Conservation (phyloP, 768 basidiomycete genomes). For the Neoboletus brunneissimus region DNA sequence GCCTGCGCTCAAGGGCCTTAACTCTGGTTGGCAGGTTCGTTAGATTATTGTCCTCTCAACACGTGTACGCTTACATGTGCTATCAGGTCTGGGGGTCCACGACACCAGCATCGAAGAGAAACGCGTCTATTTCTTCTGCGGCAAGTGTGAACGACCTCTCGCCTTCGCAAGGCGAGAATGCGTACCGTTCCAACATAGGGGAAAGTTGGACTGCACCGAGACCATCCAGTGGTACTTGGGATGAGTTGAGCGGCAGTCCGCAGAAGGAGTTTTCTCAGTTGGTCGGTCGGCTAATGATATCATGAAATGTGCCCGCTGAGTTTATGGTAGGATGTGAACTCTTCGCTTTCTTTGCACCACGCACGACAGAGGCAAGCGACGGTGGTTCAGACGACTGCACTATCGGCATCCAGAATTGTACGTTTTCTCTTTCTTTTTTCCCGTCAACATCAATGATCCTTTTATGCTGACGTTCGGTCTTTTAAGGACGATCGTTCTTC, state of each 20-base stretch:
- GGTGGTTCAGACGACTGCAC: constrained; percentile 35
- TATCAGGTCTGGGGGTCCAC: constrained; percentile 58
- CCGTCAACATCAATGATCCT: constrained; percentile 4
- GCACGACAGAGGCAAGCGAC: constrained; percentile 46
- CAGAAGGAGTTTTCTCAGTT: constrained; percentile 48
- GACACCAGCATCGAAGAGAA: constrained; percentile 50
- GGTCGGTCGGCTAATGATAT: constrained; percentile 35
- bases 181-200: constrained; percentile 44
- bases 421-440: constrained; percentile 5
- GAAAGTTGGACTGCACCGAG: constrained; percentile 55
- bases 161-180: constrained; percentile 42
- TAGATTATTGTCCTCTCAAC: constrained; percentile 6
- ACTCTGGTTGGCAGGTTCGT: constrained; percentile 68
- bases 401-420: constrained; percentile 43
- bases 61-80: constrained; percentile 7
- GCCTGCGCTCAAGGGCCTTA: constrained; percentile 49
- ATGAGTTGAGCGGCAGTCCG: constrained; percentile 48
- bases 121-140: constrained; percentile 61
- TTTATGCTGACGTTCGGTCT: constrained; percentile 17
- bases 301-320: constrained; percentile 9
- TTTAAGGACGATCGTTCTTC: constrained; percentile 47
- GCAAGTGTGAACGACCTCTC: constrained; percentile 50
- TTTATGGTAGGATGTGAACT: constrained; percentile 38
- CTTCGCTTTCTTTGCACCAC: constrained; percentile 44
- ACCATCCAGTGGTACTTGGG: constrained; percentile 57